Evolutionary conservation across 495 filamentous ascomycete genomes (phyloP), one percentile per base, ranked within the genome.

Genomic region (Barbatosphaeria neglecta): DNA sequence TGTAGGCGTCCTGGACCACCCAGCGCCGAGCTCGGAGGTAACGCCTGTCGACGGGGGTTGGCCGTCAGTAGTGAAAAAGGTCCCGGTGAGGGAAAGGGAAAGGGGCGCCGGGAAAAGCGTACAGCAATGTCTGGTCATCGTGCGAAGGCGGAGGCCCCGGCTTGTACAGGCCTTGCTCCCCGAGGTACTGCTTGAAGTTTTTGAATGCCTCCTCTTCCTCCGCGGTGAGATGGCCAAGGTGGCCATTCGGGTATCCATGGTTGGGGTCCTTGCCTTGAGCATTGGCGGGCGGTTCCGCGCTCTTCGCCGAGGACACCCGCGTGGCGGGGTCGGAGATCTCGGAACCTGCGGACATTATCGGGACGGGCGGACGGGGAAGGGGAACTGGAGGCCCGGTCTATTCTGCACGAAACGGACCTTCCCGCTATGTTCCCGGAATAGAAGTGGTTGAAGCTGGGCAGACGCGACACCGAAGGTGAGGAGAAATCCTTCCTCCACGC

Each of bases 111-210:
- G n/a, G n/a, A n/a, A 23, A 39, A 19, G 67, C 82, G 51, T 71
- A 90, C 84, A 93, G 70, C 53, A 93, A 64, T 4, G 84, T 88
- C 59, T 84, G 79, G 70, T 93, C 87, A 44, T 87, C 84, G 59
- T 89, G 85, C 49, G 79, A 83, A 0, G 83, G 59, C 44, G 60
- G 57, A 35, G 67, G 59, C 1, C 68, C 73, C 2, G 78, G 72
- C 37, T 63, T 74, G 58, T 87, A 92, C 50, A 83, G 71, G 6
- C 75, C 79, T 50, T 80, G 75, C 55, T 84, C 71, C 35, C 73
- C 68, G 46, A 81, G 73, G 37, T 81, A 54, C 2, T 56, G 50
- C 70, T 87, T 90, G 70, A 93, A 93, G 27, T 73, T 68, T 16
- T 55, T 60, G 19, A 93, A 67, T 37, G 77, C 75, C 40, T 66